phyloP scores from a whole-genome alignment of 1,284 basidiomycete genomes.

The Sanghuangporus sanghuang region DNA sequence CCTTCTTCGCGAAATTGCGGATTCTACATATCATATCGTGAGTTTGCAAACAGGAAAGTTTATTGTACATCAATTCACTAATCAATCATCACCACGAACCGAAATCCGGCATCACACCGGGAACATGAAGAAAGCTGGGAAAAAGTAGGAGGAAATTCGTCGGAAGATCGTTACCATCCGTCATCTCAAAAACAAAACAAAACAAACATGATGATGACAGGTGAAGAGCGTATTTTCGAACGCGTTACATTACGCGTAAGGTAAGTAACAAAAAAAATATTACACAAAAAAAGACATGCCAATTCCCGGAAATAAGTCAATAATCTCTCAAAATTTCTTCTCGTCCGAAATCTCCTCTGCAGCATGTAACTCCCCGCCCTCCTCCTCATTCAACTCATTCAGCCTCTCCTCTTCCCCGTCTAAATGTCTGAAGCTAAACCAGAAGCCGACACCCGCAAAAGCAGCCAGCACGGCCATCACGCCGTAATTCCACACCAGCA shows the following conservation, averaged over 20 bases:
- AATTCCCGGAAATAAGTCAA: background rate
- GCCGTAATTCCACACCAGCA: conserved; percentile 50
- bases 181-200: too few species aligned
- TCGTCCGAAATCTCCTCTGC: background rate
- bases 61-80: too few species aligned
- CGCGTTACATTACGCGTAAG: background rate
- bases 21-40: too few species aligned
- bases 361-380: background rate
- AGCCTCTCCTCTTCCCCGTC: conserved; percentile 61
- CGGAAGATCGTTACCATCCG: too few species aligned
- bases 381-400: conserved; percentile 36
- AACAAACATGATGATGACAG: too few species aligned
- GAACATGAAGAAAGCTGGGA: too few species aligned
- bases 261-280: background rate
- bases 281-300: background rate
- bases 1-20: too few species aligned
- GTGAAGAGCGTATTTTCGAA: too few species aligned
- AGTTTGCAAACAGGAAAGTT: too few species aligned
- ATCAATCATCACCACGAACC: too few species aligned
- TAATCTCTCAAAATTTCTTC: background rate
- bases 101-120: too few species aligned
- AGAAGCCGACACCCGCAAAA: conserved; percentile 50
- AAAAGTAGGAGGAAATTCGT: too few species aligned
- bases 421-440: conserved; percentile 52
- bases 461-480: conserved; percentile 36